phyloP scores from a whole-genome alignment of 139 green algal species.

The Raphidocelis subcapitata region DNA sequence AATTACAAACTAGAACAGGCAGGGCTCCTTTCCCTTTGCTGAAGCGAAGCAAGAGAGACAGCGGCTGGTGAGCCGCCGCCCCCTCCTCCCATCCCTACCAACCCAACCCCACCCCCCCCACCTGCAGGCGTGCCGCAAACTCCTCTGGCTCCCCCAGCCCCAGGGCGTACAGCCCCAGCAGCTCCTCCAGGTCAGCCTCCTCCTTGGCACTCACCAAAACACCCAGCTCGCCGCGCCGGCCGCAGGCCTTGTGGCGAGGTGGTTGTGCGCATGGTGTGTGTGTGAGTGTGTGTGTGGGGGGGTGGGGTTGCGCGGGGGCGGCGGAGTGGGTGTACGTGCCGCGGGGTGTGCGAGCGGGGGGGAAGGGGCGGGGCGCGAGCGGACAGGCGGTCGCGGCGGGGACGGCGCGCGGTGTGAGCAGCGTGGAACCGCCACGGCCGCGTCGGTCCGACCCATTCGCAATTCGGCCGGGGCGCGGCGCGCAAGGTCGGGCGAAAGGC shows the following conservation, averaged over 20 bases:
- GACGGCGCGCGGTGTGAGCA: no score
- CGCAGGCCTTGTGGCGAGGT: no score
- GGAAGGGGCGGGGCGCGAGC: no score
- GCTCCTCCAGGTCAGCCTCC: slow-evolving; percentile 49
- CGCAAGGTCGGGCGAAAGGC: no score
- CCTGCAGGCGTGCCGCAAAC: slow-evolving; percentile 26
- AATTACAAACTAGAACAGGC: slow-evolving; percentile 27
- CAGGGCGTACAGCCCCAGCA: slow-evolving; percentile 45
- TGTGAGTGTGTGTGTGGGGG: neutral
- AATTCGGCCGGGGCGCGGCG: no score
- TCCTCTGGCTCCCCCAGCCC: slow-evolving; percentile 35
- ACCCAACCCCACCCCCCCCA: neutral
- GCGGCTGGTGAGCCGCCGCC: neutral
- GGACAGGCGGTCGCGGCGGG: no score
- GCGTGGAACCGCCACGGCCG: no score
- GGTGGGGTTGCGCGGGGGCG: no score
- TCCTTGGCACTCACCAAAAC: slow-evolving; percentile 53
- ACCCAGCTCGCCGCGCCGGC: neutral
- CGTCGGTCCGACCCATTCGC: no score
- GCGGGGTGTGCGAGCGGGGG: no score
- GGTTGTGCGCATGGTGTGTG: neutral
- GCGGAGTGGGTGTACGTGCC: no score
- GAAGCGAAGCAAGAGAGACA: neutral
- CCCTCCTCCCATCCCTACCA: no score
- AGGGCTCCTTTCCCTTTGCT: neutral